These are phyloP conservation scores for Crithidia fasciculata DNA, from an alignment of 208 protist genomes.

Conservation along the genomic window DNA sequence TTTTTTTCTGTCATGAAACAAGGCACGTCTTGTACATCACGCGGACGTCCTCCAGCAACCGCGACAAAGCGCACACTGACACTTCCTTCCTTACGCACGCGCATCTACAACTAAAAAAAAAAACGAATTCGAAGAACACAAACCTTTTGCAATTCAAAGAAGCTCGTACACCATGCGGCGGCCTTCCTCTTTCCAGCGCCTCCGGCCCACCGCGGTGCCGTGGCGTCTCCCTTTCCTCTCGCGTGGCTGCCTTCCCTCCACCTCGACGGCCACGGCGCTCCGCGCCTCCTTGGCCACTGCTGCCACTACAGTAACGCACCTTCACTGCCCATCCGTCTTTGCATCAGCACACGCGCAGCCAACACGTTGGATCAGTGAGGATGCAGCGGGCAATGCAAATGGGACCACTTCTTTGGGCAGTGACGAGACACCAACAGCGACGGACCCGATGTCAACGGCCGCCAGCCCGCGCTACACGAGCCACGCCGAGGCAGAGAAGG, in stretches of 20 bases:
- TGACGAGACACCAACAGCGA: not conserved
- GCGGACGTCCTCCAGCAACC: too few species aligned
- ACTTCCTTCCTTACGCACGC: too few species aligned
- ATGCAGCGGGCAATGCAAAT: not conserved
- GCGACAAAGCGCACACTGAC: too few species aligned
- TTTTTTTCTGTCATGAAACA: too few species aligned
- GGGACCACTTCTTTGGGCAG: not conserved
- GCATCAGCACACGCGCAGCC: not conserved
- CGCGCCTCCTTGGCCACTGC: not conserved
- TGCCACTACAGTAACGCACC: not conserved
- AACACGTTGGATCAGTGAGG: not conserved
- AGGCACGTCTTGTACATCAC: too few species aligned
- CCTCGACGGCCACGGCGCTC: not conserved
- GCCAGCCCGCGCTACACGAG: slow-evolving; percentile 12
- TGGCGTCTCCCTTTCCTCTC: not conserved
- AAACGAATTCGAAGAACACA: too few species aligned
- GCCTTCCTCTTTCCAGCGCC: not conserved
- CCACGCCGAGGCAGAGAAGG: slow-evolving; percentile 1
- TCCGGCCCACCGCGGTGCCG: not conserved
- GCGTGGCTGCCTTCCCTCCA: not conserved
- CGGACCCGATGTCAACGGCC: not conserved
- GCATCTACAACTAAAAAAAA: too few species aligned
- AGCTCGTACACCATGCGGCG: not conserved
- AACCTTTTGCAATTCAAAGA: too few species aligned
- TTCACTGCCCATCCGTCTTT: not conserved